Evolutionary conservation across 2,329 filamentous ascomycete genomes (phyloP), one percentile per base, ranked within the genome.

Genomic region (Scleromitrula shiraiana): DNA sequence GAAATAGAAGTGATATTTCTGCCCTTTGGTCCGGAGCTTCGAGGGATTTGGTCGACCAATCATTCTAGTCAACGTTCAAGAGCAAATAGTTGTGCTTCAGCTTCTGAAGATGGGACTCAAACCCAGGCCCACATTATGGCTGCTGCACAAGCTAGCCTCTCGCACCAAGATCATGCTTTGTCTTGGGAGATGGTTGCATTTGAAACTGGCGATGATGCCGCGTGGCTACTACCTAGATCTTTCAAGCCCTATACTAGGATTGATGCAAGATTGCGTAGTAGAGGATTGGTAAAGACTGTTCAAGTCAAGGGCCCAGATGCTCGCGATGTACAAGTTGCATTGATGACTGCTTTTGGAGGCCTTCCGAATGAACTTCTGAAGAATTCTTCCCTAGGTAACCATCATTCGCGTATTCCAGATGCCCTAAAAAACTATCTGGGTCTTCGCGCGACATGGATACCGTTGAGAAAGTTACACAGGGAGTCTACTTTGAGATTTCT

Each of bases 1-100:
- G 77, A 85, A 54, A 69, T 91, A 2, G 85, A 90, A 59, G 82
- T 90, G 4, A 79, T 90, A 1, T 79, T 89, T 49, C 64, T 90
- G 7, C 86, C 86, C 1, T 91, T 87, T 62, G 75, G 75, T 4
- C 65, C 68, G 35, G 64, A 70, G n/a, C 60, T 78, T 19, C 68
- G 66, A 51, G 75, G 75, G 2, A 68, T 78, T 19, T 78, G 75
- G 75, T 73, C 70, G 46, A 66, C 69, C 7, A 70, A 68, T 50
- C 64, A 62, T 48, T 65, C 65, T 58, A 64, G 65, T 52, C 58
- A 67, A 52, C 49, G 59, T 6, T 56, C 63, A 14, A 55, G 60
- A 9, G 37, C 50, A 2, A 62, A 59, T 8, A 69, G 69, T 9
- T 66, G 70, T 29, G 65, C 65, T 9, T 67, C 67, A 27, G 65